Percentiles rank a stretch among this genome's conserved stretches.
phyloP scores from a whole-genome alignment of 2,329 filamentous ascomycete species.

The Didymella segeticola region DNA sequence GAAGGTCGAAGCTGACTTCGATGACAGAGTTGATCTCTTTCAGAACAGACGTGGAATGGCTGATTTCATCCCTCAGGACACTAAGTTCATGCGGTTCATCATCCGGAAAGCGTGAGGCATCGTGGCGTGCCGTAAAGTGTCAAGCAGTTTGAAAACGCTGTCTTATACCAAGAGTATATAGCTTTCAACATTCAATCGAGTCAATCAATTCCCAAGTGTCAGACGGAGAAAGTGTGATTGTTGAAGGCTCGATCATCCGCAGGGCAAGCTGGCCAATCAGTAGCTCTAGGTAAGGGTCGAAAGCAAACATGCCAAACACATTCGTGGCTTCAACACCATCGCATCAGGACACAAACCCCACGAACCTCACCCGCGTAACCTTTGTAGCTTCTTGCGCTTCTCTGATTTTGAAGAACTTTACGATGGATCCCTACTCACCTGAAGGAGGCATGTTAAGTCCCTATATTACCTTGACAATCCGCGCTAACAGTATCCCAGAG shows the following conservation, averaged over 20 bases:
- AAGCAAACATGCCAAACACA: constrained; percentile 41
- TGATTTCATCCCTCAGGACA: constrained; percentile 31
- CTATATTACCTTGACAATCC: not conserved
- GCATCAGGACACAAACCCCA: constrained; percentile 19
- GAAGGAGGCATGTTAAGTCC: constrained; percentile 61
- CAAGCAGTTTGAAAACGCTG: not conserved
- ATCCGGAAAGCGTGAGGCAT: constrained; percentile 21
- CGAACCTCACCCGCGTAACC: not conserved
- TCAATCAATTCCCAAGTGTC: not conserved
- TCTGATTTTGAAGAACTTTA: not conserved
- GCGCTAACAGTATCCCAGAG: constrained; percentile 53
- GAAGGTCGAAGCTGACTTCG: constrained; percentile 40
- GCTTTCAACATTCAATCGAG: not conserved
- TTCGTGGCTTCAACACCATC: constrained; percentile 41
- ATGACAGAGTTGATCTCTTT: constrained; percentile 28
- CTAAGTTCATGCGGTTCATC: constrained; percentile 36
- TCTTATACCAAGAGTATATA: not conserved
- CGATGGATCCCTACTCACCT: constrained; percentile 66
- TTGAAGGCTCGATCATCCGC: not conserved
- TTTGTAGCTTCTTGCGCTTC: constrained; percentile 4
- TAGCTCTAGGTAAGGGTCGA: constrained; percentile 24
- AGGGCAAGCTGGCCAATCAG: constrained; percentile 28
- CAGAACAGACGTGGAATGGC: constrained; percentile 23
- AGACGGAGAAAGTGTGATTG: not conserved
- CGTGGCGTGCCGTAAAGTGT: too few species aligned